phyloP scores from a whole-genome alignment of 2,329 filamentous ascomycete species.

The Sclerotinia borealis region DNA sequence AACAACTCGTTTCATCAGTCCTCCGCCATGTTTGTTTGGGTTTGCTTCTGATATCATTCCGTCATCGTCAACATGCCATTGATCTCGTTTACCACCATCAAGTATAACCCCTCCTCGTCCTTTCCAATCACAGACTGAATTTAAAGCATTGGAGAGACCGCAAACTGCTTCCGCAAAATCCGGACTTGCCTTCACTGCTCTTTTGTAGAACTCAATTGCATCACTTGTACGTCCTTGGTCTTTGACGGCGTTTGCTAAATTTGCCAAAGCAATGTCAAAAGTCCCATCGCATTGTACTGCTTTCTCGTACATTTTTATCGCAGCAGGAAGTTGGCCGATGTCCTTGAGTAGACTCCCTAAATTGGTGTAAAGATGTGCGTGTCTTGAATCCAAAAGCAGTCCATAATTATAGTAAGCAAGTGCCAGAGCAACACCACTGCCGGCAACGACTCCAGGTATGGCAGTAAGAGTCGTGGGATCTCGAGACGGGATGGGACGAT shows the following conservation, averaged over 20 bases:
- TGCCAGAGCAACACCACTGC: conserved; percentile 81
- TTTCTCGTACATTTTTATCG: conserved; percentile 95
- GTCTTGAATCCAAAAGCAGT: conserved; percentile 74
- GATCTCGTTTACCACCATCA: conserved; percentile 67
- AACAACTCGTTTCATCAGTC: conserved; percentile 85
- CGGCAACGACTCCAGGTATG: conserved; percentile 75
- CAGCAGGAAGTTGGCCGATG: conserved; percentile 83
- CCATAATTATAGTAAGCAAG: conserved; percentile 95
- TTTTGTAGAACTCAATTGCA: conserved; percentile 84
- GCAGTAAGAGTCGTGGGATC: conserved; percentile 36
- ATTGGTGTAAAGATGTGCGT: conserved; percentile 96
- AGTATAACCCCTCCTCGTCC: conserved; percentile 80
- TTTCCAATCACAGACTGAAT: conserved; percentile 93
- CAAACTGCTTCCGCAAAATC: conserved; percentile 97
- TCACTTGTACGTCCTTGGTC: conserved; percentile 90
- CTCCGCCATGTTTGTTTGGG: conserved; percentile 54
- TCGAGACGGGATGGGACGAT: conserved; percentile 29
- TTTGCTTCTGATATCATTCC: conserved; percentile 76
- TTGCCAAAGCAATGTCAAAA: conserved; percentile 95
- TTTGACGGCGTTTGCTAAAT: conserved; percentile 95
- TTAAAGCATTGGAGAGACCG: conserved; percentile 87
- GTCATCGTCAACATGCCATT: conserved; percentile 85
- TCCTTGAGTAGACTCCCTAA: conserved; percentile 93
- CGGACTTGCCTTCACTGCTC: conserved; percentile 85
- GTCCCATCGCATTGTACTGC: conserved; percentile 88